Evolutionary conservation across 306 rosid genomes (phyloP).

Genomic region (Datisca glomerata): DNA sequence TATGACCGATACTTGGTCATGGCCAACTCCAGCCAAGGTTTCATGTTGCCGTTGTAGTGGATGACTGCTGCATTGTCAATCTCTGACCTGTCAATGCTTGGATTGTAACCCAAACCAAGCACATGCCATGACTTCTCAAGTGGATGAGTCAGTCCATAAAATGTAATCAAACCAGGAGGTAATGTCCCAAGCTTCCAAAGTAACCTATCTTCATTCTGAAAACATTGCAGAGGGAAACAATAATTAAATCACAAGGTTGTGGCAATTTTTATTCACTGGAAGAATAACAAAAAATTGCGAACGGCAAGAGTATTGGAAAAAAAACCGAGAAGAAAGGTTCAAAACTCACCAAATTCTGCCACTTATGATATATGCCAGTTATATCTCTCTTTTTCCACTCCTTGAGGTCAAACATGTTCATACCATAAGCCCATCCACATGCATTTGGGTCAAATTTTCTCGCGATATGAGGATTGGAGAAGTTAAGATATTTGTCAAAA

Average conservation of each 20-base stretch:
- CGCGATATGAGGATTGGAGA: conserved; percentile 86
- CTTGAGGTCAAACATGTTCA: conserved; percentile 89
- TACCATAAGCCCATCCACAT: conserved; percentile 99
- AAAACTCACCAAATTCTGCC: conserved; percentile 89
- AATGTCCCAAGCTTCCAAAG: conserved; percentile 97
- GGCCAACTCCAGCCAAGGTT: conserved; percentile 93
- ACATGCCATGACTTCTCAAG: conserved; percentile 93
- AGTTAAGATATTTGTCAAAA: conserved; percentile 91
- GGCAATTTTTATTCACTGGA: not conserved
- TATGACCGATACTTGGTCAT: conserved; percentile 78
- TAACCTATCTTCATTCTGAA: conserved; percentile 81
- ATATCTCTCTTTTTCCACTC: conserved; percentile 91
- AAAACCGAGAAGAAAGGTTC: conserved; percentile 7
- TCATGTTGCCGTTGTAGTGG: conserved; percentile 96
- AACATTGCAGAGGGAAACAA: conserved; percentile 10
- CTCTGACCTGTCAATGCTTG: conserved; percentile 54
- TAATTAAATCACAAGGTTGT: not conserved
- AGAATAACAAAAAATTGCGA: not conserved
- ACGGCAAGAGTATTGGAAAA: not conserved
- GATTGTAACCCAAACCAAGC: conserved; percentile 98
- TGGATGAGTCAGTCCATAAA: conserved; percentile 84
- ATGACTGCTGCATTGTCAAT: conserved; percentile 85
- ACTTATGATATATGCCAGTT: conserved; percentile 95
- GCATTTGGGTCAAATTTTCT: conserved; percentile 93
- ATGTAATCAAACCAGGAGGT: conserved; percentile 94